Evolutionary conservation across 1,139 yeast species (phyloP).

Genomic region (Nakaseomyces delphensis): DNA sequence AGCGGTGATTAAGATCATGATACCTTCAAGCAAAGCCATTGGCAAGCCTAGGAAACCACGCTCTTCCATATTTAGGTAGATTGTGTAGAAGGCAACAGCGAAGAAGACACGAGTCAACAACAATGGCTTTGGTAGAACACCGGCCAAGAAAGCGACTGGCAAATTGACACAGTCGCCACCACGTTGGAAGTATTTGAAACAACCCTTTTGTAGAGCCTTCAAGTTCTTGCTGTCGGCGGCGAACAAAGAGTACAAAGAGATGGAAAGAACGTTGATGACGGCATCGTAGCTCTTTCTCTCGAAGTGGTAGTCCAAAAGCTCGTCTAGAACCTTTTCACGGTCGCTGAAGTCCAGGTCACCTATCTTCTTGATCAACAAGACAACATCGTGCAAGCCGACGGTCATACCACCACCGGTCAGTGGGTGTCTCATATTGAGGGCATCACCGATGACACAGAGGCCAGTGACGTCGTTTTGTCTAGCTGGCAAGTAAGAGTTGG

Average conservation of each 20-base stretch:
- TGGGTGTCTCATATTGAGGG: constrained; percentile 96
- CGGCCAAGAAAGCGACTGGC: constrained; percentile 80
- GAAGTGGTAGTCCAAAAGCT: constrained; percentile 58
- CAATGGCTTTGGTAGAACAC: constrained; percentile 68
- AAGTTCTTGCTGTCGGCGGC: constrained; percentile 73
- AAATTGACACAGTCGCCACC: constrained; percentile 76
- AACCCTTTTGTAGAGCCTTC: constrained; percentile 70
- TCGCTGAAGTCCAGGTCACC: constrained; percentile 53
- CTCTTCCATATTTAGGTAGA: constrained; percentile 56
- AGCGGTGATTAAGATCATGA: constrained; percentile 67
- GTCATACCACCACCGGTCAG: constrained; percentile 99
- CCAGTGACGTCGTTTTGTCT: constrained; percentile 59
- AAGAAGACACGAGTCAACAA: constrained; percentile 76
- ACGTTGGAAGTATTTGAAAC: constrained; percentile 72
- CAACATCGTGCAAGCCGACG: constrained; percentile 87
- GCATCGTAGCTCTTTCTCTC: constrained; percentile 72
- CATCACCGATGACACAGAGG: constrained; percentile 81
- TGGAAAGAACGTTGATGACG: constrained; percentile 81
- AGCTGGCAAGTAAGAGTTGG: constrained; percentile 86
- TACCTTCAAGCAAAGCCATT: constrained; percentile 58
- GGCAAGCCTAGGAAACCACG: constrained; percentile 67
- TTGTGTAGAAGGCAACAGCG: constrained; percentile 79
- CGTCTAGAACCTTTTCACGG: constrained; percentile 44
- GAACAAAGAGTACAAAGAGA: constrained; percentile 81
- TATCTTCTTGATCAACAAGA: constrained; percentile 41